Conservation (phyloP, 192 early-diverging fungal genomes). For the Powellomyces hirtus region DNA sequence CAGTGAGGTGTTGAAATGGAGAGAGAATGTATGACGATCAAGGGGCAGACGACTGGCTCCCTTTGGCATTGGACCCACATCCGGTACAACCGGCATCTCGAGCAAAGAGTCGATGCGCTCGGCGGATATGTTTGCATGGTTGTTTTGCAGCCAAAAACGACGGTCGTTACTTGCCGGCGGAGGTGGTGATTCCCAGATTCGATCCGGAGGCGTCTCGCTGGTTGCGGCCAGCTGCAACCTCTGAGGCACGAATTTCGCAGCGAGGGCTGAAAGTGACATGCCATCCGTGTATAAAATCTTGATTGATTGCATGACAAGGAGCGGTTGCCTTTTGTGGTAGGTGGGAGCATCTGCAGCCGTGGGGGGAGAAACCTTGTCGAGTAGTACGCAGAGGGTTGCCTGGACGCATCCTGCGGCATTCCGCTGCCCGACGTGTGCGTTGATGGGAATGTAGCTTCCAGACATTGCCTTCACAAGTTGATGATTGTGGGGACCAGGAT, state of each 20-base stretch:
- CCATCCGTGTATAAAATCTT: background rate
- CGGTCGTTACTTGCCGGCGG: background rate
- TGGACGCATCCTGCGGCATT: background rate
- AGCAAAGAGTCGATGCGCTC: background rate
- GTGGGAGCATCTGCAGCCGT: background rate
- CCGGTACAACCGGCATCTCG: background rate
- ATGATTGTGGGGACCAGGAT: background rate
- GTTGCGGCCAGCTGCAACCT: background rate
- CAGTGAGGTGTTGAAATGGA: background rate
- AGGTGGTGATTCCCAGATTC: background rate
- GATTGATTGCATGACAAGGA: background rate
- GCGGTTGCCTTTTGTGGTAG: background rate
- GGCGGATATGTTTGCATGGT: background rate
- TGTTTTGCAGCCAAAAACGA: background rate
- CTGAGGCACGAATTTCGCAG: background rate
- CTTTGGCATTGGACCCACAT: background rate
- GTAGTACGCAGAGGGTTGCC: background rate
- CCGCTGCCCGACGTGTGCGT: background rate
- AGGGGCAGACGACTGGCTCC: background rate
- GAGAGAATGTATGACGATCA: background rate
- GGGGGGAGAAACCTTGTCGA: background rate
- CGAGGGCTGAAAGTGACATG: background rate
- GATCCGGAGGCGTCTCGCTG: background rate
- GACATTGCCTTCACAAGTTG: background rate
- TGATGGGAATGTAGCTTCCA: background rate